These are phyloP conservation scores for Hepatocystis sp. DNA, from an alignment of 169 alveolate genomes.

Conservation along the genomic window DNA sequence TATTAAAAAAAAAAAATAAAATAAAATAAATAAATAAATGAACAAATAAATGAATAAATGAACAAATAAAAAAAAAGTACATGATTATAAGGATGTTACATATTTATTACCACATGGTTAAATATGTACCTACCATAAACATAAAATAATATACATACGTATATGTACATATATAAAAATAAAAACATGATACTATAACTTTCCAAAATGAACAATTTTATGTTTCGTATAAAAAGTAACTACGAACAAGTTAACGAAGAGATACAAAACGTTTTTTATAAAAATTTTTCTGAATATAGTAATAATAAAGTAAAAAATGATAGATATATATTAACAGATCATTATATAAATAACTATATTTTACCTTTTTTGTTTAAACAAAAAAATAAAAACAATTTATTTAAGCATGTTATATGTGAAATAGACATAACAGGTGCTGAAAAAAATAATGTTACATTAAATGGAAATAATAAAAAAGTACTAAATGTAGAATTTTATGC, in stretches of 20 bases:
- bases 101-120: no score
- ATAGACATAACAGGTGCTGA: not conserved
- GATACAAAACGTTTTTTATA: not conserved
- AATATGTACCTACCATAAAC: no score
- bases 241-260: conserved; percentile 10
- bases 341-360: conserved; percentile 36
- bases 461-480: not conserved
- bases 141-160: no score
- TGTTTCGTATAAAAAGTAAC: conserved; percentile 15
- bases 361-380: conserved; percentile 20
- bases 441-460: not conserved
- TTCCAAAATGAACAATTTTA: conserved; percentile 28
- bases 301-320: not conserved
- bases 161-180: no score
- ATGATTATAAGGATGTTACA: no score
- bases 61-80: no score
- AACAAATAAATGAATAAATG: no score
- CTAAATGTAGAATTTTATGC: conserved; percentile 18
- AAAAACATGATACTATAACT: no score
- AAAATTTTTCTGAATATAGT: not conserved
- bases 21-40: not conserved
- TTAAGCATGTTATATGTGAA: conserved; percentile 14
- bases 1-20: conserved; percentile 2
- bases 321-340: conserved; percentile 28
- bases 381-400: conserved; percentile 1